Evolutionary conservation across 2,329 filamentous ascomycete genomes (phyloP).

Genomic region (Fusarium compactum): DNA sequence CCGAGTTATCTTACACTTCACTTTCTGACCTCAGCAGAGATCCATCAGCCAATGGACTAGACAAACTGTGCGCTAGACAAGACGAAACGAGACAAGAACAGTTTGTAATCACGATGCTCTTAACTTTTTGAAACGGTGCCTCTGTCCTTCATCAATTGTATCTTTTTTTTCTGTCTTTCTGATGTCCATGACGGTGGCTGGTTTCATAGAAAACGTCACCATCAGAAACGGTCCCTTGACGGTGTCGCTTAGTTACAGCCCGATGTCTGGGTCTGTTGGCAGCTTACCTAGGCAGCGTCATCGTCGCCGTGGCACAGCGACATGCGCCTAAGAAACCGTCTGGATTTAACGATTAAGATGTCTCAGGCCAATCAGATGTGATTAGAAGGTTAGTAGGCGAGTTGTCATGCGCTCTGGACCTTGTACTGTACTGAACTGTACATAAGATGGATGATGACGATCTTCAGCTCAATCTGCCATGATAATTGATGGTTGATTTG

Average conservation of each 20-base stretch:
- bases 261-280: slow-evolving; percentile 1
- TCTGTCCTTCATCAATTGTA: slow-evolving; percentile 15
- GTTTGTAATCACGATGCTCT: slow-evolving; percentile 11
- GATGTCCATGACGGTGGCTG: slow-evolving; percentile 38
- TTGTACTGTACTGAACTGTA: neutral
- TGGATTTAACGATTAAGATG: slow-evolving; percentile 22
- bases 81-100: slow-evolving; percentile 30
- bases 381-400: slow-evolving; percentile 8
- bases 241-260: slow-evolving; percentile 18
- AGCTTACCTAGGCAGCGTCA: slow-evolving; percentile 19
- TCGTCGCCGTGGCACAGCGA: slow-evolving; percentile 45
- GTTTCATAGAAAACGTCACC: slow-evolving; percentile 39
- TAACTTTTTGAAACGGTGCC: slow-evolving; percentile 2
- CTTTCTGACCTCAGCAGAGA: slow-evolving; percentile 21
- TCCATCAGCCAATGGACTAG: slow-evolving; percentile 10
- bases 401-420: slow-evolving; percentile 13
- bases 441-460: slow-evolving; percentile 15
- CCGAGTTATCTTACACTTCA: slow-evolving; percentile 20
- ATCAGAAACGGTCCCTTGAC: slow-evolving; percentile 37
- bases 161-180: slow-evolving; percentile 20
- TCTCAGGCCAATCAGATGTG: slow-evolving; percentile 23
- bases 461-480: slow-evolving; percentile 20
- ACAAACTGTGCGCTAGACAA: slow-evolving; percentile 15
- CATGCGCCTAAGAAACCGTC: slow-evolving; percentile 14
- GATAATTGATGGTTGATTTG: slow-evolving; percentile 18